phyloP scores from a whole-genome alignment of 2,329 filamentous ascomycete genomes.

The Pseudogymnoascus sp. region DNA sequence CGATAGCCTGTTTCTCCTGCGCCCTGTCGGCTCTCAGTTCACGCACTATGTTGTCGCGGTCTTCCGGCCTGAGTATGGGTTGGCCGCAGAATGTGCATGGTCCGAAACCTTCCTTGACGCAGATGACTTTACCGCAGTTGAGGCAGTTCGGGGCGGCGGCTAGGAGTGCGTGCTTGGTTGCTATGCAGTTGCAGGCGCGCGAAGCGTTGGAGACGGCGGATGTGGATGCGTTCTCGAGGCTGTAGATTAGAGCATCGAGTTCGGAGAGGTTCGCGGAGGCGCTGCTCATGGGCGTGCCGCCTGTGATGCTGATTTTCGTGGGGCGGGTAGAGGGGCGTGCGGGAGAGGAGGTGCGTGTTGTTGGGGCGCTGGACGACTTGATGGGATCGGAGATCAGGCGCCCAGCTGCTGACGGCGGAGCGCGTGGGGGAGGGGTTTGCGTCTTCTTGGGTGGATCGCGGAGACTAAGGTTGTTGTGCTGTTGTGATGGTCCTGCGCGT shows the following conservation, averaged over 20 bases:
- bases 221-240: conserved; percentile 87
- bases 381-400: conserved; percentile 68
- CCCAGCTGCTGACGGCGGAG: conserved; percentile 56
- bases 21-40: conserved; percentile 80
- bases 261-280: conserved; percentile 65
- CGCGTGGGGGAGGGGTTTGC: conserved; percentile 22
- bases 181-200: conserved; percentile 79
- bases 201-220: conserved; percentile 53
- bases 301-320: conserved; percentile 64
- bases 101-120: conserved; percentile 85
- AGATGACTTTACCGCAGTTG: conserved; percentile 89
- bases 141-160: conserved; percentile 90
- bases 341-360: conserved; percentile 43
- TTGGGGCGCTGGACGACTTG: conserved; percentile 47
- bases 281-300: conserved; percentile 75
- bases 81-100: conserved; percentile 86
- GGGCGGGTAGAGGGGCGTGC: conserved; percentile 39
- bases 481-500: conserved; percentile 31
- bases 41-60: conserved; percentile 78
- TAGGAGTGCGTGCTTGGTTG: conserved; percentile 76
- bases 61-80: conserved; percentile 60
- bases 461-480: conserved; percentile 30
- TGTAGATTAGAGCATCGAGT: conserved; percentile 72
- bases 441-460: conserved; percentile 41
- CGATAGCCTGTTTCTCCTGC: conserved; percentile 73